phyloP scores from a whole-genome alignment of 1,284 basidiomycete species.

The Moesziomyces sp. region DNA sequence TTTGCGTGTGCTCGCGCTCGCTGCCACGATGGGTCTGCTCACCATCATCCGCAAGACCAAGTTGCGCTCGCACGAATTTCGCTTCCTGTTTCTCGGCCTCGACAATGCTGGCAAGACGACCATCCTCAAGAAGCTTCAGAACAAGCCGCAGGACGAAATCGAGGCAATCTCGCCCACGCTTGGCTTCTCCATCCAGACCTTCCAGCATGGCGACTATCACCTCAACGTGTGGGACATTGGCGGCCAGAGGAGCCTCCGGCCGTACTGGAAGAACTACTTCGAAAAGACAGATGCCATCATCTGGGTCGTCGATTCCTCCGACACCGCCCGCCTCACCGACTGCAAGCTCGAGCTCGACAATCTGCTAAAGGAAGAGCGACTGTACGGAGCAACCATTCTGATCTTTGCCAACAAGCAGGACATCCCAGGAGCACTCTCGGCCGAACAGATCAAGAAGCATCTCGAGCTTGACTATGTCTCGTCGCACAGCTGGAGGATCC shows the following conservation, averaged over 20 bases:
- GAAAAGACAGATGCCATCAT: constrained; percentile 98
- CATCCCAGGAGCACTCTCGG: constrained; percentile 84
- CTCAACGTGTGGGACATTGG: constrained; percentile 83
- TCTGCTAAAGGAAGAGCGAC: constrained; percentile 89
- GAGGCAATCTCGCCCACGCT: constrained; percentile 80
- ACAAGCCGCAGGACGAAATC: constrained; percentile 80
- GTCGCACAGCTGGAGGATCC: constrained; percentile 89
- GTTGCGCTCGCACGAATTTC: constrained; percentile 77
- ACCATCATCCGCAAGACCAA: constrained; percentile 97
- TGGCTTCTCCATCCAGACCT: constrained; percentile 98
- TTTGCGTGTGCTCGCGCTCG: not conserved
- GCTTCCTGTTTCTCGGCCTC: constrained; percentile 97
- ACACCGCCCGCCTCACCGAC: constrained; percentile 86
- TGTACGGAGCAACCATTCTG: constrained; percentile 91
- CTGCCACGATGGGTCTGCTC: constrained; percentile 76
- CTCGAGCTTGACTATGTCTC: constrained; percentile 70
- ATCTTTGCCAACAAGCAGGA: constrained; percentile 99
- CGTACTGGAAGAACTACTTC: constrained; percentile 99
- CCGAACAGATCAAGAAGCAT: constrained; percentile 77
- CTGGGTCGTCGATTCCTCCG: constrained; percentile 97
- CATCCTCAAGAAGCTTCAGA: constrained; percentile 91
- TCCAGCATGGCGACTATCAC: constrained; percentile 82
- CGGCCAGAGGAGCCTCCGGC: constrained; percentile 91
- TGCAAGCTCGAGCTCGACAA: constrained; percentile 87
- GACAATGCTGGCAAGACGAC: constrained; percentile 99